Evolutionary conservation across 202 grass and related monocot species (phyloP), one percentile per base, ranked within the genome.

Genomic region (Miscanthus sacchariflorus): DNA sequence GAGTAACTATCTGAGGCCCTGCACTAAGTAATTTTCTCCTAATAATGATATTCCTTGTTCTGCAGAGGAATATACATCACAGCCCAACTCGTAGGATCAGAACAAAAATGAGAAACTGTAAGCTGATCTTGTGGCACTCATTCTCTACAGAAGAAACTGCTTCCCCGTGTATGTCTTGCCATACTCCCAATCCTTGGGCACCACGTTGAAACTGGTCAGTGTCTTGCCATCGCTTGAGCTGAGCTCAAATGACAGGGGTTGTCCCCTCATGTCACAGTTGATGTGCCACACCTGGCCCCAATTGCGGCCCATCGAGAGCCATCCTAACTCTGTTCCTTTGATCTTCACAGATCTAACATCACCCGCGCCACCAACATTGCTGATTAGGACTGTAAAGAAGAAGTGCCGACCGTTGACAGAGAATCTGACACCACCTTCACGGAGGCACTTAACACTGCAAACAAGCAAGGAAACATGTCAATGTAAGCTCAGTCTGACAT

Each of bases 231-330:
- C 93, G 71, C 94, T 92, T 36, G 89, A 91, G 52, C 84, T 91
- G 79, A 99, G 92, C 88, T 99, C 97, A 3, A 99, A 99, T 0
- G 97, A 96, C 56, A 99, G 77, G 14, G 97, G 92, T 72, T 96
- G 97, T 9, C 92, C 88, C 68, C 63, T 83, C 70, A 99, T 74
- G 74, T 96, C 94, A 11, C 80, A 86, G 82, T 91, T 96, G 82
- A 99, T 96, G 79, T 99, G 97, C 94, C 97, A 99, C 69, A 93
- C 86, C 85, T 99, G 97, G 28, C 97, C 97, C 97, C 94, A 99
- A 64, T 83, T 99, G 52, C 97, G 94, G 61, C 91, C 94, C 97
- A 99, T 99, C 0, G 93, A 78, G 65, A 99, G 88, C 97, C 97
- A 99, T 23, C 97, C 97, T 2, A 88, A 95, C 30, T 83, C 87